Evolutionary conservation across 352 stramenopile species (phyloP).

Genomic region (Pythium utonaiense): DNA sequence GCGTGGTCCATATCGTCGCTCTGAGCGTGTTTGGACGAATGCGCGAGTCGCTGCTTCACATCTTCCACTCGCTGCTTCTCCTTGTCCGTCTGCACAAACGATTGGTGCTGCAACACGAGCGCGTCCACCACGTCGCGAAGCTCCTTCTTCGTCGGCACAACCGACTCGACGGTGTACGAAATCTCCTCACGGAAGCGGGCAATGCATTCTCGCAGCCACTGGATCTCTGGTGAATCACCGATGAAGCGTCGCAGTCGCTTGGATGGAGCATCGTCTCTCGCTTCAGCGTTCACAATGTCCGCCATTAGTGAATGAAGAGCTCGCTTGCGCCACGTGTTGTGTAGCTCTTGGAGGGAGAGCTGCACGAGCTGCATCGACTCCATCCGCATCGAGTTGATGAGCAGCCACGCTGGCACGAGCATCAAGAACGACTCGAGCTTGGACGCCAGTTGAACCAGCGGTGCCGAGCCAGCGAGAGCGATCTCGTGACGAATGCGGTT

Average conservation of each 20-base stretch:
- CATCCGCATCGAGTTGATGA: slow-evolving; percentile 99
- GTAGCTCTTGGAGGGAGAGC: slow-evolving; percentile 95
- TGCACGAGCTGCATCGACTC: slow-evolving; percentile 99
- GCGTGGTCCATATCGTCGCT: slow-evolving; percentile 56
- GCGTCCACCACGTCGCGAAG: slow-evolving; percentile 62
- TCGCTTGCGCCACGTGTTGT: slow-evolving; percentile 97
- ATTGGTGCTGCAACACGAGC: slow-evolving; percentile 51
- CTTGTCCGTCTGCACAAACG: slow-evolving; percentile 51
- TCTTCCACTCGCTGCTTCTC: slow-evolving; percentile 50
- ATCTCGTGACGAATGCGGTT: slow-evolving; percentile 84
- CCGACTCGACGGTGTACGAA: slow-evolving; percentile 65
- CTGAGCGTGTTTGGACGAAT: slow-evolving; percentile 43
- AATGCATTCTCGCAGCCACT: slow-evolving; percentile 69
- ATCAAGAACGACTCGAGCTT: slow-evolving; percentile 60
- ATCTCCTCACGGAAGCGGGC: slow-evolving; percentile 76
- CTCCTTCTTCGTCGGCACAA: slow-evolving; percentile 65
- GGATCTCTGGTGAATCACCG: slow-evolving; percentile 27
- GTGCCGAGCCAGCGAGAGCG: slow-evolving; percentile 36
- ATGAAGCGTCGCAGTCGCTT: slow-evolving; percentile 68
- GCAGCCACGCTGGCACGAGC: slow-evolving; percentile 93
- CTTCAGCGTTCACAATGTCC: slow-evolving; percentile 16
- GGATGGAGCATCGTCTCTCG: slow-evolving; percentile 23
- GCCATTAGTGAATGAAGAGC: slow-evolving; percentile 89
- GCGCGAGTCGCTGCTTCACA: slow-evolving; percentile 60
- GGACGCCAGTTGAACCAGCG: slow-evolving; percentile 16